Percentiles rank a stretch among this genome's conserved stretches.
Evolutionary conservation across 768 basidiomycete genomes (phyloP).

Genomic region (Tylopilus cervinicoccineus): DNA sequence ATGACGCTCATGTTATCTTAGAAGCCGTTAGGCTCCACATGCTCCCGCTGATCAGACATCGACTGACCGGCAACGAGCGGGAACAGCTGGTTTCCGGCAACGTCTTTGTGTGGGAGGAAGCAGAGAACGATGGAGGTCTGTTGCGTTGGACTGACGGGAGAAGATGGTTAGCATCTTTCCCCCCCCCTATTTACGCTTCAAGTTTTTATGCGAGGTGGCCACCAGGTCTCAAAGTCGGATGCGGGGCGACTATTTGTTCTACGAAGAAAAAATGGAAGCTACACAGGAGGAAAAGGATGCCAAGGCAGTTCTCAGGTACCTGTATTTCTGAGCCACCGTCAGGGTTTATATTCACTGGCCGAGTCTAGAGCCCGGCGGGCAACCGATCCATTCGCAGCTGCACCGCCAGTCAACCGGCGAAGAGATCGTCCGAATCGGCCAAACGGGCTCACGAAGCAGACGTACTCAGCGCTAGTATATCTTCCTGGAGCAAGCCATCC

Average conservation of each 20-base stretch:
- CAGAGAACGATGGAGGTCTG: conserved; percentile 62
- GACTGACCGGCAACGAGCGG: conserved; percentile 65
- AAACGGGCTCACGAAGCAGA: conserved; percentile 82
- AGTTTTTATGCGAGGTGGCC: conserved; percentile 2
- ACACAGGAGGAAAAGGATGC: conserved; percentile 77
- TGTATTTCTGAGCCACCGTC: conserved; percentile 11
- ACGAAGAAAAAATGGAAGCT: conserved; percentile 79
- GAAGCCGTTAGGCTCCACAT: conserved; percentile 72
- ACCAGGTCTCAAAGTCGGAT: conserved; percentile 80
- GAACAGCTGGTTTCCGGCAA: conserved; percentile 70
- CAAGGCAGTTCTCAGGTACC: conserved; percentile 71
- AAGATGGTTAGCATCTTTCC: conserved; percentile 49
- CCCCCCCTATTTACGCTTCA: neutral
- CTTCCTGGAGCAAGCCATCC: conserved; percentile 53
- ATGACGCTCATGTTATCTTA: conserved; percentile 70
- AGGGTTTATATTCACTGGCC: conserved; percentile 6
- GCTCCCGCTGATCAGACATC: conserved; percentile 66
- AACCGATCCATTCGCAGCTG: conserved; percentile 54
- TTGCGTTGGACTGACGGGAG: conserved; percentile 82
- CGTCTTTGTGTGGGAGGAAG: conserved; percentile 85
- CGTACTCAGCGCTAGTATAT: conserved; percentile 74
- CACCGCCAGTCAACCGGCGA: conserved; percentile 60
- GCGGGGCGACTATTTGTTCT: conserved; percentile 79
- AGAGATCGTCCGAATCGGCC: conserved; percentile 77
- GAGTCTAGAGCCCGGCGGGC: conserved; percentile 49